Conservation (phyloP, 192 early-diverging fungal genomes). For the Backusella tarrabulga region DNA sequence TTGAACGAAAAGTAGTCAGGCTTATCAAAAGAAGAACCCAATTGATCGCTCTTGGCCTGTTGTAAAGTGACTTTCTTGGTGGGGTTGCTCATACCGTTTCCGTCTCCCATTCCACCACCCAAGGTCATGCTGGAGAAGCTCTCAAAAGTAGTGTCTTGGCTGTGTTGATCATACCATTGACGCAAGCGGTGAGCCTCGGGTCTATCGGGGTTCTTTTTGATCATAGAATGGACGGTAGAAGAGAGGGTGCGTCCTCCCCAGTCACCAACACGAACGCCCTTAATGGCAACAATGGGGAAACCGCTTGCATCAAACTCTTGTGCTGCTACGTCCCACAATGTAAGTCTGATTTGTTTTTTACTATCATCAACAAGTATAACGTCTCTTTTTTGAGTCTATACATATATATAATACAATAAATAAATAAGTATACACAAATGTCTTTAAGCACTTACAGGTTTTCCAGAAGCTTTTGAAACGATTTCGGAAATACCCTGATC, state of each 20-base stretch:
- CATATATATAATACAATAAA: constrained; percentile 7
- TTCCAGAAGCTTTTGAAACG: constrained; percentile 55
- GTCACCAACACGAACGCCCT: constrained; percentile 84
- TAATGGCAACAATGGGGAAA: constrained; percentile 73
- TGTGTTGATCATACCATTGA: constrained; percentile 62
- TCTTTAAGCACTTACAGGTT: constrained; percentile 45
- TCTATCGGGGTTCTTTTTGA: constrained; percentile 72
- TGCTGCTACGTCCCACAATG: constrained; percentile 88
- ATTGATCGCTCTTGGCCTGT: background rate
- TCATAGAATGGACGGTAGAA: constrained; percentile 39
- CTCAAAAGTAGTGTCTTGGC: constrained; percentile 9
- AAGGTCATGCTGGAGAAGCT: constrained; percentile 33
- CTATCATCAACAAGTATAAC: constrained; percentile 77
- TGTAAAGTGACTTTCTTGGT: background rate
- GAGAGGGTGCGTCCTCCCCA: constrained; percentile 76
- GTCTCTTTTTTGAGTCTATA: constrained; percentile 78
- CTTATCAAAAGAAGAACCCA: constrained; percentile 22
- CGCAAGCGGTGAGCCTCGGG: constrained; percentile 68
- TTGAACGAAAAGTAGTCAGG: constrained; percentile 73
- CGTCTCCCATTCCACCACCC: constrained; percentile 7
- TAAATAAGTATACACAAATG: background rate
- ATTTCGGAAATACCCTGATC: constrained; percentile 58
- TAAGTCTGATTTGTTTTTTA: constrained; percentile 66
- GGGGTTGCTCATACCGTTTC: too few species aligned
- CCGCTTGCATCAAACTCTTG: constrained; percentile 54